phyloP scores from a whole-genome alignment of 2,329 filamentous ascomycete species.

The Capronia coronata region DNA sequence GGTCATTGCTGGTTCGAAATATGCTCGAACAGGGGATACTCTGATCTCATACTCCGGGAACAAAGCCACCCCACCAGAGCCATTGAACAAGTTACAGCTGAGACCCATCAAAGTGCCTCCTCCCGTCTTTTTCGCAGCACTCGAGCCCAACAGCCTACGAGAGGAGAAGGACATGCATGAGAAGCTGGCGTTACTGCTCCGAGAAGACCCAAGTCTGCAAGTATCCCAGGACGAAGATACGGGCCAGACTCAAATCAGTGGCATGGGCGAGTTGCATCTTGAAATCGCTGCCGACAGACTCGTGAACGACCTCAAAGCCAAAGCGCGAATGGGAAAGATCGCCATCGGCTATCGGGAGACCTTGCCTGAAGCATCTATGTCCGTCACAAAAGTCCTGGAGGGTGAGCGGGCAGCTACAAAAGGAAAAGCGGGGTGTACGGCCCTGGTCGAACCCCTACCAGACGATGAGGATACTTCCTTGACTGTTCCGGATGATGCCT shows the following conservation, averaged over 20 bases:
- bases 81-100: slow-evolving; percentile 69
- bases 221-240: slow-evolving; percentile 81
- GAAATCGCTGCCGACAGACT: slow-evolving; percentile 87
- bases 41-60: slow-evolving; percentile 65
- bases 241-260: slow-evolving; percentile 85
- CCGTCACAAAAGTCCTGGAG: slow-evolving; percentile 63
- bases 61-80: slow-evolving; percentile 59
- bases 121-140: slow-evolving; percentile 91
- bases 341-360: slow-evolving; percentile 94
- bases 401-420: slow-evolving; percentile 71
- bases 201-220: slow-evolving; percentile 88
- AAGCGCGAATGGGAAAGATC: slow-evolving; percentile 76
- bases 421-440: slow-evolving; percentile 70
- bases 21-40: slow-evolving; percentile 89
- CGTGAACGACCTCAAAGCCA: slow-evolving; percentile 81
- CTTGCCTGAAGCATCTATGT: slow-evolving; percentile 52
- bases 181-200: slow-evolving; percentile 67
- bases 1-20: slow-evolving; percentile 82
- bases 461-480: slow-evolving; percentile 29
- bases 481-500: slow-evolving; percentile 21
- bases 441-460: slow-evolving; percentile 55
- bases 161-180: slow-evolving; percentile 75
- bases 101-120: slow-evolving; percentile 84
- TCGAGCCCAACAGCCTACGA: slow-evolving; percentile 70
- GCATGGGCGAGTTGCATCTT: slow-evolving; percentile 93